phyloP scores from a whole-genome alignment of 1,284 basidiomycete genomes.

The Trametes polyzona region DNA sequence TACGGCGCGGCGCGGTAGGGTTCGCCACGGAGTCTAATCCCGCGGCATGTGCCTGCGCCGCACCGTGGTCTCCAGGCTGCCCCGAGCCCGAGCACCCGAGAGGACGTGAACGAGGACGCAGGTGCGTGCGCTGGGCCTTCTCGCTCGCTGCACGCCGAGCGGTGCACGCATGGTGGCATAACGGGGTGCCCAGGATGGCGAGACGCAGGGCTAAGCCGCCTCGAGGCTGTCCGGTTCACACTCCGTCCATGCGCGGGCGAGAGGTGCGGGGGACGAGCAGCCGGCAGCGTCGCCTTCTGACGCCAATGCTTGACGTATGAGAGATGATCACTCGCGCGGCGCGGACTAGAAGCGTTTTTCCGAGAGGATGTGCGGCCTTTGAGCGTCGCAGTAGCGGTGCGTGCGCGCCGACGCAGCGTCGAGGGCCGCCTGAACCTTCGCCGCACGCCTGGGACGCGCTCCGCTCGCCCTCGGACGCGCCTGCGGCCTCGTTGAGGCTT shows the following conservation, averaged over 20 bases:
- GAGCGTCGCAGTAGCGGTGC: not conserved
- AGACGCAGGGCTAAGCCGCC: not conserved
- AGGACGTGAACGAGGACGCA: not conserved
- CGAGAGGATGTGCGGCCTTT: conserved; percentile 8
- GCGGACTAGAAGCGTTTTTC: conserved; percentile 6
- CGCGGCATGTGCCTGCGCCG: not conserved
- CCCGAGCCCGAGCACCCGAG: not conserved
- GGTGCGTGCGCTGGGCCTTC: not conserved
- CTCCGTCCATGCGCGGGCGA: conserved; percentile 4
- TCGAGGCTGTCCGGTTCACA: conserved; percentile 6
- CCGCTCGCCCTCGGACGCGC: no score
- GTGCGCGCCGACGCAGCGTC: not conserved
- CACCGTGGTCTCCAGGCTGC: not conserved
- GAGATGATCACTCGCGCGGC: conserved; percentile 10
- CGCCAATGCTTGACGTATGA: conserved; percentile 6
- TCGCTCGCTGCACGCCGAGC: not conserved
- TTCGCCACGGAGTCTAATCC: not conserved
- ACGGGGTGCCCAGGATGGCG: not conserved
- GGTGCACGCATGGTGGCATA: not conserved
- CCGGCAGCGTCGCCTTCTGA: conserved; percentile 3
- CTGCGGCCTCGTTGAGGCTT: not conserved
- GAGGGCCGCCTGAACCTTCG: not conserved
- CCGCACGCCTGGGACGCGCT: not conserved
- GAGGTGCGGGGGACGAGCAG: not conserved
- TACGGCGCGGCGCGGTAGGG: no score